Evolutionary conservation across 805 yeast genomes (phyloP), one percentile per base, ranked within the genome.

Genomic region (Yarrowia hollandica): DNA sequence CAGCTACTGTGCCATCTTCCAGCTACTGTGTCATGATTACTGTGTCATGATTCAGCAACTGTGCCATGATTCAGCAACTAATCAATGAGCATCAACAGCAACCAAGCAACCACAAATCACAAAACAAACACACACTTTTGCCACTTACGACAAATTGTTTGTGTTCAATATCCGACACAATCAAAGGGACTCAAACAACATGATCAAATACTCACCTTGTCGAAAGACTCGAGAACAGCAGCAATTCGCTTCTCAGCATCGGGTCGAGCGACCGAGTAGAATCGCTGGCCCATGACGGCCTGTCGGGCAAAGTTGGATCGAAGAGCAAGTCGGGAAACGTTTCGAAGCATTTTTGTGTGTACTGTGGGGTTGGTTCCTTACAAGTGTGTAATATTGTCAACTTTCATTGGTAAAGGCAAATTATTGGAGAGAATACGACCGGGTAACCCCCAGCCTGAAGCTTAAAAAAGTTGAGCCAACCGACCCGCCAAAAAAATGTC

Each of bases 221-320:
- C 80, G 65, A 84, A 81, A 16, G 84, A 77, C 70, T 78, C 78
- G 72, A 86, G 79, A 60, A 94, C 96, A 68, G 86, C 88, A 63
- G 86, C 76, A 59, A 94, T 87, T 75, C 97, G 84, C 64, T 81
- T 78, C 66, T 90, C 81, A 64, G 91, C 91, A 71, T 89, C 97
- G 37, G 84, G 87, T 71, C 83, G 82, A 62, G 86, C 77, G 67
- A 90, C 81, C 33, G 79, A 70, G 75, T 85, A 85, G 69, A 80
- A 71, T 65, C 81, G 76, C 54, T 23, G 58, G 35, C 35, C 58
- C 23, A 35, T 23, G 44, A 19, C 4, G 44, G 58, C 33, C 58
- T 37, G 58, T 35, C 44, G 42, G 44, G 44, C 58, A 23, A 35
- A n/a, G 44, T 34, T 25, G 42, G 58, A 16, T 48, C 55, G 55